phyloP scores from a whole-genome alignment of 305 asterid species.

The Plantago coronopus region DNA sequence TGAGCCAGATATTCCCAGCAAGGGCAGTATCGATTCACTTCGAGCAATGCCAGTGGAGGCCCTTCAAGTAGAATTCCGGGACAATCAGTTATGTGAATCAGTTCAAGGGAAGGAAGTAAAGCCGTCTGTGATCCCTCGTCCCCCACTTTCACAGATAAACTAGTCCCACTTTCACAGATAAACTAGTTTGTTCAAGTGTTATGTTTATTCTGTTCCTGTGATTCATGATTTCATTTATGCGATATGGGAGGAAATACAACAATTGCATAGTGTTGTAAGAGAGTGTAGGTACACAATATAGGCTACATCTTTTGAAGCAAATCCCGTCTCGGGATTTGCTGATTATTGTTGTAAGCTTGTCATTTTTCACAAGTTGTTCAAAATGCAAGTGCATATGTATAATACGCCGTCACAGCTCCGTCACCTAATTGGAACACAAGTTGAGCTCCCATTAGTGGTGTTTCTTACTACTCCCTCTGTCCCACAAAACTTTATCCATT shows the following conservation, averaged over 20 bases:
- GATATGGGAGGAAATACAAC: conserved; percentile 9
- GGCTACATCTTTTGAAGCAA: conserved; percentile 19
- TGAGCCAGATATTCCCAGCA: conserved; percentile 66
- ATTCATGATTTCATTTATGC: conserved; percentile 22
- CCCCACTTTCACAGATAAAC: conserved; percentile 70
- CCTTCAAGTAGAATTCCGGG: conserved; percentile 71
- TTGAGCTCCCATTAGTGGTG: too few species aligned
- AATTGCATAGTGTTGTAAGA: too few species aligned
- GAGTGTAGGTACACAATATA: background rate
- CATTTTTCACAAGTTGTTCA: background rate
- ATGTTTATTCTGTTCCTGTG: conserved; percentile 29
- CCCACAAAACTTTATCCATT: too few species aligned
- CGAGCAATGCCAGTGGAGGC: conserved; percentile 71
- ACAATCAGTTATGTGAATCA: conserved; percentile 48
- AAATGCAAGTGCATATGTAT: conserved; percentile 6
- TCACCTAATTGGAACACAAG: too few species aligned
- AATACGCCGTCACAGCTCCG: too few species aligned
- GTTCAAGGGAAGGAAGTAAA: conserved; percentile 44
- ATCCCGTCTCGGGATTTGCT: conserved; percentile 55
- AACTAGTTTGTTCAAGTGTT: conserved; percentile 30
- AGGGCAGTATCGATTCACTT: conserved; percentile 61
- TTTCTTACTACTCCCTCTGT: too few species aligned
- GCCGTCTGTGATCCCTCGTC: conserved; percentile 51
- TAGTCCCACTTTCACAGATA: conserved; percentile 62
- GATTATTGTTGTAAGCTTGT: conserved; percentile 27